A percentile compares a stretch with the other conserved stretches of the same genome.
These are phyloP conservation scores for Ganoderma leucocontextum DNA, from an alignment of 1,284 basidiomycete species.

Conservation along the genomic window DNA sequence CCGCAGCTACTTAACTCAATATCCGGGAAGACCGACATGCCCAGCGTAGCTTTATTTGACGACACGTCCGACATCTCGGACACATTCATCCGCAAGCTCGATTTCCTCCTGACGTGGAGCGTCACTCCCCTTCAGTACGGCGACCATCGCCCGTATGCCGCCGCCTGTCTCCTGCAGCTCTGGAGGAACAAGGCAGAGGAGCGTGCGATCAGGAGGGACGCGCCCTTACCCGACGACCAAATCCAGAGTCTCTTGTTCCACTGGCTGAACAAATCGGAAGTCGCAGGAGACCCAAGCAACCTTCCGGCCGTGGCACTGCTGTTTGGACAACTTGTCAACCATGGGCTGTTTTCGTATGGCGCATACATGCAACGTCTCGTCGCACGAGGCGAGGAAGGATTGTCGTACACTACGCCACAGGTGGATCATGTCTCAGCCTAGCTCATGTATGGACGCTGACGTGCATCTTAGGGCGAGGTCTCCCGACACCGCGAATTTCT, in stretches of 20 bases:
- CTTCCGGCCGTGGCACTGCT: slow-evolving; percentile 73
- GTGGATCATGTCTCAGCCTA: background rate
- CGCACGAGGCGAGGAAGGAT: slow-evolving; percentile 76
- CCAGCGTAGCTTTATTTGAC: slow-evolving; percentile 68
- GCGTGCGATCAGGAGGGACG: slow-evolving; percentile 65
- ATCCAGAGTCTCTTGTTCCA: slow-evolving; percentile 82
- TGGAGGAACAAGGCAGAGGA: slow-evolving; percentile 74
- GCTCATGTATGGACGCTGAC: background rate
- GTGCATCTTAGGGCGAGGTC: slow-evolving; percentile 34
- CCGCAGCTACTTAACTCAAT: slow-evolving; percentile 83
- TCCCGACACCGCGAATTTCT: slow-evolving; percentile 77
- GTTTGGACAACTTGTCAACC: slow-evolving; percentile 82
- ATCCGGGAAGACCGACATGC: slow-evolving; percentile 72
- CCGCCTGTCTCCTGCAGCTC: slow-evolving; percentile 75
- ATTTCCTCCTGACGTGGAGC: slow-evolving; percentile 87
- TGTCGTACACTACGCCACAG: slow-evolving; percentile 62
- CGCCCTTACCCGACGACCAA: slow-evolving; percentile 61
- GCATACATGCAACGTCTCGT: slow-evolving; percentile 87
- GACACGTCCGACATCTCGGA: slow-evolving; percentile 51
- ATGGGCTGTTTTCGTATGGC: slow-evolving; percentile 84
- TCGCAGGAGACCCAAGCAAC: slow-evolving; percentile 66
- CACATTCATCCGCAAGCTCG: slow-evolving; percentile 74
- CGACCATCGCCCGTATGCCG: slow-evolving; percentile 85
- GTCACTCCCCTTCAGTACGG: slow-evolving; percentile 87
- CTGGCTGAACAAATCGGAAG: slow-evolving; percentile 81